These are phyloP conservation scores for Diaporthe citrichinensis DNA, from an alignment of 2,329 filamentous ascomycete genomes.

Conservation along the genomic window DNA sequence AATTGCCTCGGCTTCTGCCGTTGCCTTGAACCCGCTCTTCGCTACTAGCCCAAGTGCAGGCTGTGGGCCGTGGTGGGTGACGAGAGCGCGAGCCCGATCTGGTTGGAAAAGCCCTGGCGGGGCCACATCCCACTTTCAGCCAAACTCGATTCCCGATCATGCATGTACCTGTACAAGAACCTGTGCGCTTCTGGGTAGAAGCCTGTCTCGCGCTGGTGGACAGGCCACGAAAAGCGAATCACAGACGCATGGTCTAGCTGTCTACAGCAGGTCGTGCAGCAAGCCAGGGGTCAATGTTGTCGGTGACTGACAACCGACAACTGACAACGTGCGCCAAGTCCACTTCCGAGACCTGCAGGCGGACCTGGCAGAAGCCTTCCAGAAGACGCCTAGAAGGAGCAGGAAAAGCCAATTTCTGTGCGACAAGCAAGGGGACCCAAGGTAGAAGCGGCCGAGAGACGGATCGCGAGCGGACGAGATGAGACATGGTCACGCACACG, in stretches of 20 bases:
- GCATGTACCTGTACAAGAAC: conserved; percentile 1
- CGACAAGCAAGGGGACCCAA: conserved; percentile 36
- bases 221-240: conserved; percentile 18
- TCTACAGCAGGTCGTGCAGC: conserved; percentile 13
- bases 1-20: conserved; percentile 29
- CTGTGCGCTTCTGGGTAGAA: background rate
- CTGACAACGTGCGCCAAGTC: conserved; percentile 31
- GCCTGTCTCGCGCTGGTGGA: background rate
- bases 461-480: conserved; percentile 13
- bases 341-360: conserved; percentile 15
- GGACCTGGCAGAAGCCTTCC: conserved; percentile 32
- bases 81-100: conserved; percentile 6
- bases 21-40: background rate
- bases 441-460: background rate
- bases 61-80: background rate
- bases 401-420: conserved; percentile 21
- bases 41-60: background rate
- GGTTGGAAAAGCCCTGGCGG: conserved; percentile 3
- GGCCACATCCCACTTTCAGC: background rate
- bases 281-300: background rate
- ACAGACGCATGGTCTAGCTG: background rate
- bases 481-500: conserved; percentile 33
- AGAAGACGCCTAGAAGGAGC: conserved; percentile 34
- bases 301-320: conserved; percentile 11
- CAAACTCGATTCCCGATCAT: background rate